Conservation (phyloP, 2,329 filamentous ascomycete genomes). For the Periglandula ipomoeae region DNA sequence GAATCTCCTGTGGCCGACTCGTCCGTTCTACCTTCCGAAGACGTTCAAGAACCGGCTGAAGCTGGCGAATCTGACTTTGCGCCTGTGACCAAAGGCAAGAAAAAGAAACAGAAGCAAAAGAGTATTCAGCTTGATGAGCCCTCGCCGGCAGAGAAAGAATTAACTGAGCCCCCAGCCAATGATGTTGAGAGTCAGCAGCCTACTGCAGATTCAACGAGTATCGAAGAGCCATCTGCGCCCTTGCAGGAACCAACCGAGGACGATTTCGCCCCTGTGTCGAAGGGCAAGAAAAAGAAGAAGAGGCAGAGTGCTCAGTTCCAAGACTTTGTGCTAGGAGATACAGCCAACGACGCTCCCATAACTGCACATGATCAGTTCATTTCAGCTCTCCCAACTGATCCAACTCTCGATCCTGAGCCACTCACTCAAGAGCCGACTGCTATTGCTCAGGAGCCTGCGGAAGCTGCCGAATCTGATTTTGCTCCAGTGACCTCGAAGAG, state of each 20-base stretch:
- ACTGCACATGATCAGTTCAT: neutral
- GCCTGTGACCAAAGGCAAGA: neutral
- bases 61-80: neutral
- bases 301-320: slow-evolving; percentile 13
- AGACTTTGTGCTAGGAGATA: slow-evolving; percentile 8
- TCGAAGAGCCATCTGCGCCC: slow-evolving; percentile 7
- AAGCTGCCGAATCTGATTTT: neutral
- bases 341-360: slow-evolving; percentile 4
- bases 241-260: slow-evolving; percentile 6
- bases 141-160: neutral
- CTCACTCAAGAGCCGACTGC: neutral
- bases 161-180: neutral
- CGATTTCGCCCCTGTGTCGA: slow-evolving; percentile 7
- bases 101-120: neutral
- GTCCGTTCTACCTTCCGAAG: neutral
- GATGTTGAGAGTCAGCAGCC: neutral
- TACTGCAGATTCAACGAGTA: neutral
- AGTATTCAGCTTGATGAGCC: neutral
- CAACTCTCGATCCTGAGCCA: neutral
- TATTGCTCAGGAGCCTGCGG: neutral
- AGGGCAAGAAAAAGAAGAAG: slow-evolving; percentile 17
- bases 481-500: slow-evolving; percentile 1
- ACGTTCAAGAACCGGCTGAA: neutral
- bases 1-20: neutral
- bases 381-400: neutral